Base-by-base conservation (phyloP, 2,329 filamentous ascomycete genomes). In the Clarireedia sp. region DNA sequence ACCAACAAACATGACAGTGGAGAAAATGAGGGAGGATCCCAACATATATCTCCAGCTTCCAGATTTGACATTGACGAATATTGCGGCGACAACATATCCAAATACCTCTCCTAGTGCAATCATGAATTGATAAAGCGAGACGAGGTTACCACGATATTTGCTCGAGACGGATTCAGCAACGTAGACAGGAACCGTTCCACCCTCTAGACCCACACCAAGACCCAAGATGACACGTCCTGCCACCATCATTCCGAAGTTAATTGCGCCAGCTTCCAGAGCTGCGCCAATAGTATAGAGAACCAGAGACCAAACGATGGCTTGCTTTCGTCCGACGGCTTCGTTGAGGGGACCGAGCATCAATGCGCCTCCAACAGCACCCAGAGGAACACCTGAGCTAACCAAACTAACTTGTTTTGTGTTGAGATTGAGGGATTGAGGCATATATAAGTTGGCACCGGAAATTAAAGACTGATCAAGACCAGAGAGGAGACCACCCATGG, bases 41-140 rank as follows among this genome's bases (percentile, higher is more conserved):
- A 89, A 79, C 58, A 89, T 89, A 67, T 82, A 88, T 38, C 86
- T 77, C 86, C 86, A 89, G 72, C 84, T 85, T 16, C 85, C 86
- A 0, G 73, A 70, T 19, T 60, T 55, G 2, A 89, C 83, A n/a
- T 74, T 77, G 59, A 88, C 74, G 69, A 89, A 89, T 55, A 89
- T 87, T 47, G 86, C 86, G 0, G 82, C 85, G 1, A 89, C 79
- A 5, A 82, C 85, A 58, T 89, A 89, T 2, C 86, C 86, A 1
- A 89, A 73, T 2, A 89, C 85, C 63, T 89, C 86, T 26, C 86
- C 86, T 0, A 89, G 75, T 0, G 86, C 86, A 64, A 89, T 89
- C 70, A 86, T 88, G 70, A 89, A 81, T 66, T 89, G 86, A 68
- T 89, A 89, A 0, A 89, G 73, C 0, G 84, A 87, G 1, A 89